Evolutionary conservation across 768 basidiomycete genomes (phyloP).

Genomic region (Leucosporidium yakuticum): DNA sequence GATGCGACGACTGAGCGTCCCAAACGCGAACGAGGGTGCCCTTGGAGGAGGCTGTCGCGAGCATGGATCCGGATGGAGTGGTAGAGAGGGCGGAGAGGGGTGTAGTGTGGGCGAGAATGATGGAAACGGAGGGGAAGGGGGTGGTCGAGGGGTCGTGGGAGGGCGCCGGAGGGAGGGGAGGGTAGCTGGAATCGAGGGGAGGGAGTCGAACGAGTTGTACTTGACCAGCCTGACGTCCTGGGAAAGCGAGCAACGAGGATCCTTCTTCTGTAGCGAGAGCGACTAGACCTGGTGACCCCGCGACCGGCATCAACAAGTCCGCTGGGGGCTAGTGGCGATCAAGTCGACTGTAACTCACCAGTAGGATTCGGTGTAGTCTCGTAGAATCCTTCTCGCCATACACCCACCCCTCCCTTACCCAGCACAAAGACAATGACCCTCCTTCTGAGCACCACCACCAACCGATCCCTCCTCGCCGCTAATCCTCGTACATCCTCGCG

Average conservation of each 20-base stretch:
- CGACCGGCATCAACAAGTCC: not conserved
- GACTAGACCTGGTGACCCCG: slow-evolving; percentile 56
- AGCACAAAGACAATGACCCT: slow-evolving; percentile 74
- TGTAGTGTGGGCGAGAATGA: slow-evolving; percentile 76
- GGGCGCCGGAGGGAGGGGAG: slow-evolving; percentile 25
- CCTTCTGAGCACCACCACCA: slow-evolving; percentile 44
- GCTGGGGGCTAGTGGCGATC: not conserved
- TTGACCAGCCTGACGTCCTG: slow-evolving; percentile 79
- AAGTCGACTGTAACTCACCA: slow-evolving; percentile 51
- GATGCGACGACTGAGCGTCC: slow-evolving; percentile 67
- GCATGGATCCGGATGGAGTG: slow-evolving; percentile 66
- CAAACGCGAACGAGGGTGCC: slow-evolving; percentile 85
- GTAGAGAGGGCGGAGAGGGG: slow-evolving; percentile 71
- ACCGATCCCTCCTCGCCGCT: slow-evolving; percentile 31
- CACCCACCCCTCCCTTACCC: slow-evolving; percentile 50
- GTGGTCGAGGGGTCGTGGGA: slow-evolving; percentile 23
- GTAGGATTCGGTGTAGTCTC: slow-evolving; percentile 80
- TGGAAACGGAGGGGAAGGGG: slow-evolving; percentile 44
- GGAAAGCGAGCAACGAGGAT: slow-evolving; percentile 75
- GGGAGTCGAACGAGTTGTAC: slow-evolving; percentile 81
- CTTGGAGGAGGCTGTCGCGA: slow-evolving; percentile 75
- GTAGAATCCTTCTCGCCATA: slow-evolving; percentile 62
- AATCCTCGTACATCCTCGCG: slow-evolving; percentile 51
- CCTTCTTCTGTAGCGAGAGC: slow-evolving; percentile 70
- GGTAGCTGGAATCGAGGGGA: slow-evolving; percentile 56